A percentile compares a stretch with the other conserved stretches of the same genome.
Evolutionary conservation across 169 alveolate species (phyloP).

Genomic region (Cryptosporidium viatorum): DNA sequence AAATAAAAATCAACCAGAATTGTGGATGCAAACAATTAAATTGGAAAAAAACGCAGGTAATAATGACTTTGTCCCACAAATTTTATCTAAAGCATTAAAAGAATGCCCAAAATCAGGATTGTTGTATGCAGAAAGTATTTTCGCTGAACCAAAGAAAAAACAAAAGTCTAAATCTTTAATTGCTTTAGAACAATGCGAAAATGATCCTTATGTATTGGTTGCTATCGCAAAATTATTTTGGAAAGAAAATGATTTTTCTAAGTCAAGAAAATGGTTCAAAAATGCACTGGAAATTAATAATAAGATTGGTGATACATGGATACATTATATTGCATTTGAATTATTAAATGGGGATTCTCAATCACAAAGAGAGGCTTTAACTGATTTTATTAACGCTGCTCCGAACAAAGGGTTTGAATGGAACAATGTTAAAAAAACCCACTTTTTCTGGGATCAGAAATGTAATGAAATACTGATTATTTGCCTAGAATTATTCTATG

Average conservation of each 20-base stretch:
- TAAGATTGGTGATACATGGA: constrained; percentile 96
- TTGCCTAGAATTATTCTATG: background rate
- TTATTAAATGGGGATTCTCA: constrained; percentile 84
- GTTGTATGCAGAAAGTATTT: constrained; percentile 94
- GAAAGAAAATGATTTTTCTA: constrained; percentile 90
- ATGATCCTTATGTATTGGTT: constrained; percentile 91
- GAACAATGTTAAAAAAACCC: constrained; percentile 18
- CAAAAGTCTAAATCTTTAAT: constrained; percentile 90
- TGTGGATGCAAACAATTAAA: constrained; percentile 92
- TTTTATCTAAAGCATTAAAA: constrained; percentile 92
- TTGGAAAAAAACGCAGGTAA: constrained; percentile 93
- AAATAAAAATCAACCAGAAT: constrained; percentile 86
- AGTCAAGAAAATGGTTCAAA: constrained; percentile 96
- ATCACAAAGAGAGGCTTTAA: constrained; percentile 18
- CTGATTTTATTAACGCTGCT: background rate
- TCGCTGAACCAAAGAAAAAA: constrained; percentile 87
- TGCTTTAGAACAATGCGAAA: constrained; percentile 93
- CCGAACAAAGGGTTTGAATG: constrained; percentile 58
- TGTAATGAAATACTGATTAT: background rate
- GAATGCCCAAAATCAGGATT: constrained; percentile 96
- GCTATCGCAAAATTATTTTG: constrained; percentile 93
- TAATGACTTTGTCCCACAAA: constrained; percentile 88
- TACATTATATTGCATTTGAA: constrained; percentile 92
- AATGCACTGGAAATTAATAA: constrained; percentile 91
- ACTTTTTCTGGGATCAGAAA: constrained; percentile 17